phyloP scores from a whole-genome alignment of 2,329 filamentous ascomycete species.

The Cladophialophora psammophila region DNA sequence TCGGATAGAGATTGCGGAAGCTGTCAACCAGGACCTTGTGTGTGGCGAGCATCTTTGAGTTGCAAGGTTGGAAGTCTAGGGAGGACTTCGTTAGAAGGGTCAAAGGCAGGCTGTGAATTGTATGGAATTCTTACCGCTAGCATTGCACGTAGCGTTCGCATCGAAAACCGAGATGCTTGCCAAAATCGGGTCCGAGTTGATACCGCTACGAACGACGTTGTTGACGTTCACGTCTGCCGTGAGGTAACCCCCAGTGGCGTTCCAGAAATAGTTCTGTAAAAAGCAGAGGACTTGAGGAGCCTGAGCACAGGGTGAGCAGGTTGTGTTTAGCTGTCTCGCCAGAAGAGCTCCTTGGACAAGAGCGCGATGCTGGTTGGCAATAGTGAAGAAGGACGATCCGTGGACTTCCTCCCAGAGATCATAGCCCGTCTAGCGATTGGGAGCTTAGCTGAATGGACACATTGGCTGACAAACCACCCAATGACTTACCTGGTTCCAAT shows the following conservation, averaged over 20 bases:
- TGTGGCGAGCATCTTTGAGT: conserved; percentile 70
- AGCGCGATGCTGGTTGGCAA: conserved; percentile 71
- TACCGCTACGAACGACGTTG: conserved; percentile 67
- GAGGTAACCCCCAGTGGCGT: conserved; percentile 63
- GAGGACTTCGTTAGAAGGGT: neutral
- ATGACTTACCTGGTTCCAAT: conserved; percentile 64
- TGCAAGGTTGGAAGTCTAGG: conserved; percentile 71
- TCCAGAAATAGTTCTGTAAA: conserved; percentile 73
- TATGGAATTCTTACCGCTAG: conserved; percentile 55
- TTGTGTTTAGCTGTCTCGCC: conserved; percentile 68
- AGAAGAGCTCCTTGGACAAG: conserved; percentile 66
- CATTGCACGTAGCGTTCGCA: conserved; percentile 67
- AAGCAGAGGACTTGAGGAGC: conserved; percentile 77
- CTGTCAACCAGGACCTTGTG: conserved; percentile 78
- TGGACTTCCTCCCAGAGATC: conserved; percentile 62
- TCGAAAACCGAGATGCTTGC: conserved; percentile 74
- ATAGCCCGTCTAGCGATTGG: conserved; percentile 15
- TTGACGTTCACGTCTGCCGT: conserved; percentile 72
- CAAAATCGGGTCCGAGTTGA: conserved; percentile 75
- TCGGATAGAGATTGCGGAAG: conserved; percentile 72
- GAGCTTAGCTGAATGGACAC: neutral
- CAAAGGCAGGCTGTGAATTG: neutral
- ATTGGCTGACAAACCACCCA: conserved; percentile 56
- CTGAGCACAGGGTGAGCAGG: conserved; percentile 68
- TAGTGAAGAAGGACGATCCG: conserved; percentile 80